phyloP scores from a whole-genome alignment of 257 asterid genomes.

The Primulina huaijiensis region DNA sequence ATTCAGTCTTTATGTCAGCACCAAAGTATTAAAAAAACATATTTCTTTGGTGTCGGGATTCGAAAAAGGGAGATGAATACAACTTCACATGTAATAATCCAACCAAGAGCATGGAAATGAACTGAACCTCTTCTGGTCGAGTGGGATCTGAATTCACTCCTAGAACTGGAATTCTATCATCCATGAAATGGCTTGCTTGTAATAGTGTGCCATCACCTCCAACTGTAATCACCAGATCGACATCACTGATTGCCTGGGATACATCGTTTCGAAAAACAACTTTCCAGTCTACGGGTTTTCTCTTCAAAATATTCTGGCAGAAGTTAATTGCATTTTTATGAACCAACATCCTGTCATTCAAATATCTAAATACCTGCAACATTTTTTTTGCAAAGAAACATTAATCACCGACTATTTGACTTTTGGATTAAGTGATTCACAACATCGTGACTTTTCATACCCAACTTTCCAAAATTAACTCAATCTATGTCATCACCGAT shows the following conservation, averaged over 20 bases:
- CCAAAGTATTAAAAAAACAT: neutral
- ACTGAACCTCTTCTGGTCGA: conserved; percentile 64
- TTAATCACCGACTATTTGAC: neutral
- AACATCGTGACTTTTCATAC: neutral
- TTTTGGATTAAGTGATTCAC: neutral
- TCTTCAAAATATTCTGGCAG: conserved; percentile 71
- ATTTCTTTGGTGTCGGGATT: neutral
- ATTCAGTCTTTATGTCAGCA: conserved; percentile 5
- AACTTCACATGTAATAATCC: conserved; percentile 2
- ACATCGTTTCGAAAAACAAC: conserved; percentile 55
- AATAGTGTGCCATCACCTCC: conserved; percentile 96
- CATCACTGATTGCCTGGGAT: conserved; percentile 54
- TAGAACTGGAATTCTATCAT: conserved; percentile 70
- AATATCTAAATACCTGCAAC: conserved; percentile 63
- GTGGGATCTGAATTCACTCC: conserved; percentile 97
- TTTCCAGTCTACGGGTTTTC: conserved; percentile 59
- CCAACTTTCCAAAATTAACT: too few species aligned
- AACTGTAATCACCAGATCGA: conserved; percentile 72
- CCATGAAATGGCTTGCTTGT: conserved; percentile 85
- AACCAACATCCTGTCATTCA: conserved; percentile 56
- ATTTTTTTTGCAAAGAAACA: conserved; percentile 11
- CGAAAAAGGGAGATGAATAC: neutral
- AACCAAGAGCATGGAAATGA: conserved; percentile 6
- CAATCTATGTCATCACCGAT: too few species aligned
- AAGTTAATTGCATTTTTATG: conserved; percentile 67